A percentile compares a stretch with the other conserved stretches of the same genome.
These are phyloP conservation scores for Coccomyxa sp. DNA, from an alignment of 139 green algal species.

Conservation along the genomic window DNA sequence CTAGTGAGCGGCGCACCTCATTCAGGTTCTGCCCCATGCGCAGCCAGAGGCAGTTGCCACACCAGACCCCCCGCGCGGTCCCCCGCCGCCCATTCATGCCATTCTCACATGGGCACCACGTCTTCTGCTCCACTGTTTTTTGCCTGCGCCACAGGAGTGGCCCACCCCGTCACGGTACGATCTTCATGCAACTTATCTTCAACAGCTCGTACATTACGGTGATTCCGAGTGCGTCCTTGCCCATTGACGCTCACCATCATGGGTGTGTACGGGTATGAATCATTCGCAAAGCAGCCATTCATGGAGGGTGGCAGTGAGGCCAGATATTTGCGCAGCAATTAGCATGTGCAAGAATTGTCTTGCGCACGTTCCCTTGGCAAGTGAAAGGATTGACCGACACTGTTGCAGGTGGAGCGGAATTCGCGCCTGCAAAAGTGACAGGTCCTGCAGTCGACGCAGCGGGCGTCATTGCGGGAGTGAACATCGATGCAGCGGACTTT, in stretches of 20 bases:
- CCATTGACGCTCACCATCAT: no score
- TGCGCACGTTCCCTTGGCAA: no score
- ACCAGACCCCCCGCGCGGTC: constrained; percentile 38
- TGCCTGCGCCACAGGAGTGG: constrained; percentile 33
- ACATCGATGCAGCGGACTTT: constrained; percentile 15
- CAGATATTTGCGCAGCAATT: no score
- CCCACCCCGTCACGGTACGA: background rate
- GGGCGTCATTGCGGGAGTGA: constrained; percentile 30
- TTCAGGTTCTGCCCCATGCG: constrained; percentile 62
- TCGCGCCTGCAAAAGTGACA: constrained; percentile 57
- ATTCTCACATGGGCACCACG: constrained; percentile 41
- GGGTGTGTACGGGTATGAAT: no score
- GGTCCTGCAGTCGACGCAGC: constrained; percentile 38
- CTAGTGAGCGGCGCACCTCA: constrained; percentile 21
- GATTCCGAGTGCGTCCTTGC: no score
- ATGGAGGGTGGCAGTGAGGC: no score
- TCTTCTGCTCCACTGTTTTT: constrained; percentile 49
- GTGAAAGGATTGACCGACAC: no score
- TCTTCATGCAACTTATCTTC: no score
- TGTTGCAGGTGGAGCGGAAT: background rate
- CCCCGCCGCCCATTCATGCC: constrained; percentile 16
- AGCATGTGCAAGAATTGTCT: no score
- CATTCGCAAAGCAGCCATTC: no score
- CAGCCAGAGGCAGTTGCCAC: constrained; percentile 44
- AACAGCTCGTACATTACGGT: no score